Conservation (phyloP, 345 rosid species). For the Hibiscus mutabilis region DNA sequence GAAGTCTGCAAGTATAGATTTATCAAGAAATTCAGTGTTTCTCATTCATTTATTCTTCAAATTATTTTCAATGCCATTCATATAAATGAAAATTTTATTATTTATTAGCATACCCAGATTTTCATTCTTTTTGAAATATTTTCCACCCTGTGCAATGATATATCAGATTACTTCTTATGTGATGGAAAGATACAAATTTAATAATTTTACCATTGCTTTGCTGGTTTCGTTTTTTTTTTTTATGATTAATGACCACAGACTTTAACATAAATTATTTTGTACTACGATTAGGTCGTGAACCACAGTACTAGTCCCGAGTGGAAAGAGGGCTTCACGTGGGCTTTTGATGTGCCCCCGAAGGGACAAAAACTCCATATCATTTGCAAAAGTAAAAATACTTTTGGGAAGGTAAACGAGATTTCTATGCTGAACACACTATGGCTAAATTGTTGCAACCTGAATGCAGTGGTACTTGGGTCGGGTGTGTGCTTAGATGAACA, state of each 20-base stretch:
- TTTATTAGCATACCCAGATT: background rate
- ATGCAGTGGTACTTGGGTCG: background rate
- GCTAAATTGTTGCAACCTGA: background rate
- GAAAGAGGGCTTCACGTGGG: conserved; percentile 88
- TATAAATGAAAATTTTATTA: background rate
- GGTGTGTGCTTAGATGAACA: background rate
- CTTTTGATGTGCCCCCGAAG: conserved; percentile 85
- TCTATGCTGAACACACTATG: background rate
- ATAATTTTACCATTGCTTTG: background rate
- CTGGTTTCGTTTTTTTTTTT: background rate
- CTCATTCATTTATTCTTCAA: background rate
- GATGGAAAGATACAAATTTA: background rate
- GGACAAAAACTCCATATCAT: conserved; percentile 88
- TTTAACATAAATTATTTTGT: background rate
- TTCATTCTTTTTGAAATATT: background rate
- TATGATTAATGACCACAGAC: background rate
- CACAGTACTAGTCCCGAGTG: conserved; percentile 68
- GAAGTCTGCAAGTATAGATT: background rate
- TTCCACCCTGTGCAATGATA: background rate
- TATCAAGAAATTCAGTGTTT: background rate
- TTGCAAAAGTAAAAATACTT: conserved; percentile 89
- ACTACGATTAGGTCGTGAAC: conserved; percentile 52
- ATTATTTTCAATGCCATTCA: background rate
- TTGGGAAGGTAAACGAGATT: conserved; percentile 65
- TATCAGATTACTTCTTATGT: background rate